phyloP scores from a whole-genome alignment of 2,329 filamentous ascomycete genomes.

The Ceratocystiopsis minuta region DNA sequence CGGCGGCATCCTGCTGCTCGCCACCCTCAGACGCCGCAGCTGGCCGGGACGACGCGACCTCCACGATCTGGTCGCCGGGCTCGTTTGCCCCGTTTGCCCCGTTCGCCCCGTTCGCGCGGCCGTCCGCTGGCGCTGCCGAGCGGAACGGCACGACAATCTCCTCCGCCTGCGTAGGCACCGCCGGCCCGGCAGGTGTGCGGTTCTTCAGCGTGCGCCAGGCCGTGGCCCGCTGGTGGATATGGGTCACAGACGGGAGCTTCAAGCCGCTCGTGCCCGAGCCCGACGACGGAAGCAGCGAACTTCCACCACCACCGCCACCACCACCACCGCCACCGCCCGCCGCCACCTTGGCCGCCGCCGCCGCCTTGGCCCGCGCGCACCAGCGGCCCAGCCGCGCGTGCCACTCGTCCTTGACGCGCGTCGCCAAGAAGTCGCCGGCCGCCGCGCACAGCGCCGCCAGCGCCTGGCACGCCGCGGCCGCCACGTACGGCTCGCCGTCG shows the following conservation, averaged over 20 bases:
- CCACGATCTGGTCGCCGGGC: no score
- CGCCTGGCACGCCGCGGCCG: constrained; percentile 50
- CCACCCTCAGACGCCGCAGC: not conserved
- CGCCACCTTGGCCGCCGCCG: constrained; percentile 15
- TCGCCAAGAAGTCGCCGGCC: constrained; percentile 66
- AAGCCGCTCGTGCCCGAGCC: no score
- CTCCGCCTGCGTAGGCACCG: no score
- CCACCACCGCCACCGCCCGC: no score
- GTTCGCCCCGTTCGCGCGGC: no score
- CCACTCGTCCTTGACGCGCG: constrained; percentile 61
- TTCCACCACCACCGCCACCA: no score
- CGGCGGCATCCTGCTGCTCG: not conserved
- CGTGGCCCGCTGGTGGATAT: constrained; percentile 1
- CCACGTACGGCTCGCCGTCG: constrained; percentile 50
- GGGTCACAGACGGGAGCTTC: constrained; percentile 3
- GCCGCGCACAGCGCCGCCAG: constrained; percentile 49
- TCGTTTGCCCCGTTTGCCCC: no score
- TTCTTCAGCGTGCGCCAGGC: not conserved
- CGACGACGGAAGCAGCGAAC: no score
- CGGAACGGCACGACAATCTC: no score
- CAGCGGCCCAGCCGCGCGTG: constrained; percentile 28
- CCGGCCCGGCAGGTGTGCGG: no score
- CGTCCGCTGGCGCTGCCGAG: no score
- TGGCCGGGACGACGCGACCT: not conserved
- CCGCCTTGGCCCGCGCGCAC: constrained; percentile 25